phyloP scores from a whole-genome alignment of 2,329 filamentous ascomycete species.

The Metarhizium brunneum region DNA sequence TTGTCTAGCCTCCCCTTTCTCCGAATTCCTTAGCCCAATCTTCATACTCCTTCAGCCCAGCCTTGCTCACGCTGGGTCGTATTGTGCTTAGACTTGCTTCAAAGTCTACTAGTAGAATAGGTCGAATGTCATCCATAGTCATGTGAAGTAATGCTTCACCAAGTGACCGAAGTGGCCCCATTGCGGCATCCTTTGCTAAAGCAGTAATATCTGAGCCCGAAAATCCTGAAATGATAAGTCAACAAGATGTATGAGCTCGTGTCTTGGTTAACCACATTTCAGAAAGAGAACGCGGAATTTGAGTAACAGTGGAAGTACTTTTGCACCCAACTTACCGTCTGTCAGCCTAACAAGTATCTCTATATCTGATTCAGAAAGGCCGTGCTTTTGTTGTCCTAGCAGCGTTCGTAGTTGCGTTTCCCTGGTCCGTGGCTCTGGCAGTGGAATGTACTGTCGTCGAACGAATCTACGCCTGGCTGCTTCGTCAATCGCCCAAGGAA shows the following conservation, averaged over 20 bases:
- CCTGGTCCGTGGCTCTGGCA: constrained; percentile 78
- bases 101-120: constrained; percentile 78
- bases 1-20: constrained; percentile 64
- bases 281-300: not conserved
- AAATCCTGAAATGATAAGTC: constrained; percentile 54
- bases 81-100: constrained; percentile 75
- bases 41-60: constrained; percentile 81
- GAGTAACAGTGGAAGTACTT: not conserved
- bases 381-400: constrained; percentile 80
- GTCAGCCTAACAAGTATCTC: constrained; percentile 67
- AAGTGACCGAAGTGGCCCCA: constrained; percentile 85
- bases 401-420: constrained; percentile 70
- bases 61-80: constrained; percentile 77
- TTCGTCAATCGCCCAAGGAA: constrained; percentile 97
- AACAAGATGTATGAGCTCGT: constrained; percentile 5
- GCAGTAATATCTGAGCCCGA: constrained; percentile 96
- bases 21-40: constrained; percentile 92
- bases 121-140: constrained; percentile 87
- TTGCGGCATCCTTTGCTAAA: constrained; percentile 92
- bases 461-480: constrained; percentile 87
- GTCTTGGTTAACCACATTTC: not conserved
- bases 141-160: constrained; percentile 86
- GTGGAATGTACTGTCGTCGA: constrained; percentile 86
- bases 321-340: constrained; percentile 52
- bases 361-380: constrained; percentile 63